Base-by-base conservation (phyloP, 192 early-diverging fungal species). In the Umbelopsis vinacea region DNA sequence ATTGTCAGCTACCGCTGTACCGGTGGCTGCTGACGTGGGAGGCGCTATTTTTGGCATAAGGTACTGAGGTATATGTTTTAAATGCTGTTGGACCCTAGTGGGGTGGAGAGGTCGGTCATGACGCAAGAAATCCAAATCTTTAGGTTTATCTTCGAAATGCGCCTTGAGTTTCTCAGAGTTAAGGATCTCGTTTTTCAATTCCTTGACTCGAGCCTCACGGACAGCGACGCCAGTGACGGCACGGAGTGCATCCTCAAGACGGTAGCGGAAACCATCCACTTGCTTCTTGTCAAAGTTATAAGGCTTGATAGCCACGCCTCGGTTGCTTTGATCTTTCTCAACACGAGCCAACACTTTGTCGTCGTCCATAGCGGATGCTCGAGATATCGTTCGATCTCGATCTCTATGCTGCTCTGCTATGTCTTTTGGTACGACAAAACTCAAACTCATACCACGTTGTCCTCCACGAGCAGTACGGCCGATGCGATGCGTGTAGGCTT, bases 101-200 rank as follows among this genome's bases (percentile, higher is more conserved):
- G 93, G 93, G 50, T 96, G 94, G 17, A 98, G 78, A 6, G 92
- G 88, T 76, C 90, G 89, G 79, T 99, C 97, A 81, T 97, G 96
- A 10, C 94, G 92, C 69, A 99, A 76, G 40, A 92, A 94, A 38
- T 93, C 90, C 53, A 98, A 76, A 83, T 99, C 97, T 37, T 89
- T 88, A 37, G 97, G 96, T 69, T 96, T 96, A 76, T 97, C 94
- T 79, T 97, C 96, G 82, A 99, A 99, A 83, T 99, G 95, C 2
- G 95, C 84, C 86, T 95, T 94, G 55, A 99, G 88, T 80, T 95
- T 97, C 76, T 98, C 94, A 19, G 94, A 96, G 78, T 95, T 96
- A 57, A 99, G 71, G 67, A 98, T 97, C 83, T 99, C 97, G 38
- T 88, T 85, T 81, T 95, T 95, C 70, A 99, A 77, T 79, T 99